Evolutionary conservation across 495 filamentous ascomycete species (phyloP), one percentile per base, ranked within the genome.

Genomic region (Tricharina praecox): DNA sequence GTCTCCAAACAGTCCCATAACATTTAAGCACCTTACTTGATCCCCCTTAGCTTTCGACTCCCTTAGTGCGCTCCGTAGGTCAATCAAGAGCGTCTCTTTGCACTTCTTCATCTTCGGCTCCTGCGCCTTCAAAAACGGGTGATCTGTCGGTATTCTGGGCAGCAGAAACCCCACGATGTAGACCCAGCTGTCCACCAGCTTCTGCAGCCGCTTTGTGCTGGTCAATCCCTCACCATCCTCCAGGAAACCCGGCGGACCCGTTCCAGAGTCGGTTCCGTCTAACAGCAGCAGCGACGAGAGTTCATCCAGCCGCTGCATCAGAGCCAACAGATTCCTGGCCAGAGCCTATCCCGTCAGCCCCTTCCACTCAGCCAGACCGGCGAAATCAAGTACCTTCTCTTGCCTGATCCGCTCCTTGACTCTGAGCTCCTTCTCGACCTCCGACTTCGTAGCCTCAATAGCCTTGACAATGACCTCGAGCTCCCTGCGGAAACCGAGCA

Each of bases 401-500:
- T 58, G 54, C 53, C 70, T 65, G 5, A 80, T 55, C 36, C 52
- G 62, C 50, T 67, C 67, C 58, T 72, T 76, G 60, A 76, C 69
- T 39, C 67, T 63, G 39, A 83, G 47, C 51, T 76, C 61, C 23
- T 47, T 59, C 46, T 69, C 66, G 23, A 81, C 67, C 51, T 81
- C 76, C 39, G 48, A 51, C 32, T 63, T 68, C 48, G 71, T 64
- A 42, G 66, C 64, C 50, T 67, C 70, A 3, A 85, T 71, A 50
- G 62, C 70, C 42, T 62, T 65, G 45, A 67, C 68, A 28, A 83
- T 65, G 2, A 64, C 64, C 50, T 76, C 71, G 1, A 95, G 73
- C 48, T 86, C 86, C 53, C 86, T 73, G 53, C 74, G 67, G 55
- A 96, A 96, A 0, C 84, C 81, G 51, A 94, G 55, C 39, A 96